Base-by-base conservation (phyloP, 495 filamentous ascomycete genomes). In the Apiosordaria backusii region DNA sequence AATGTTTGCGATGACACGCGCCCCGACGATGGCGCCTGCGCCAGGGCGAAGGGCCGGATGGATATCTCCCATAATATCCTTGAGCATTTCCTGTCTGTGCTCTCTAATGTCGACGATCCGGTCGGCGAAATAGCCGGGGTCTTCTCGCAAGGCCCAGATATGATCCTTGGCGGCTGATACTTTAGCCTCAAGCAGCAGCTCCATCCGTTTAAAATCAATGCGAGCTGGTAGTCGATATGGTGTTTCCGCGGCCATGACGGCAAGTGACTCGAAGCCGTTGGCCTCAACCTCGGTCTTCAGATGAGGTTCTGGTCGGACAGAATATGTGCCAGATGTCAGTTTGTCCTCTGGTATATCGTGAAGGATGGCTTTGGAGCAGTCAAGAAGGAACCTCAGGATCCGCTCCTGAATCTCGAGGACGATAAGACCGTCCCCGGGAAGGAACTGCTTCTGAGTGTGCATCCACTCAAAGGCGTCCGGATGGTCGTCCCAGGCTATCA, bases 91-190 rank as follows among this genome's bases (percentile, higher is more conserved):
- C 7, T 71, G 61, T 4, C 77, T 70, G 70, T 86, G 83, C 18
- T 85, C 83, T 25, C 65, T 70, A 10, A 57, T 62, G 0, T 82
- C 75, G 5, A 60, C 62, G 0, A 85, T 2, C 16, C 64, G 27
- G 5, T 74, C 71, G 4, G 68, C 68, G 57, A 87, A 86, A 66
- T 86, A 88, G 4, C 63, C 74, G 0, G 85, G 84, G 68, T 88
- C 83, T 61, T 86, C 84, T n/a, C 85, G 77, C 50, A 87, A 68
- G 1, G 76, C 65, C 80, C 79, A 83, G 5, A 87, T 45, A 61
- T 84, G 82, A 64, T 87, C 84, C 58, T 82, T 77, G 3, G 79
- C 76, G 21, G 76, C 76, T 0, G 71, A 65, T 1, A 63, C 59
- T 61, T 74, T 77, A 0, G 84, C 78, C 1, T 58, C 50, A 1